Evolutionary conservation across 1,284 basidiomycete genomes (phyloP).

Genomic region (Tilletia walkeri): DNA sequence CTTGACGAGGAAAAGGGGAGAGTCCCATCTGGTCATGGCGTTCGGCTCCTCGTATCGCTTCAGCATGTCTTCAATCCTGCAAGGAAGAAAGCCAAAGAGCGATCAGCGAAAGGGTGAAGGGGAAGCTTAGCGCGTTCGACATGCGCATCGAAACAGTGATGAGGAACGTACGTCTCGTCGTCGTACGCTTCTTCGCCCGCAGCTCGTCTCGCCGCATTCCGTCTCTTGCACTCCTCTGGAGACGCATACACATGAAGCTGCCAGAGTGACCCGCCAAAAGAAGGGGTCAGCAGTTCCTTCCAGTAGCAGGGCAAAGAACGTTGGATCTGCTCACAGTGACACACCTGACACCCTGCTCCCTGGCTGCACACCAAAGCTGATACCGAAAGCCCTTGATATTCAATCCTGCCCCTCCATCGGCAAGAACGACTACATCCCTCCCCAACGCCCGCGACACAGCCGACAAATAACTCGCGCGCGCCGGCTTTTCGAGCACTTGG

Average conservation of each 20-base stretch:
- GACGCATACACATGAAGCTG: constrained; percentile 69
- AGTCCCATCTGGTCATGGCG: constrained; percentile 95
- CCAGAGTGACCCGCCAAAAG: not conserved
- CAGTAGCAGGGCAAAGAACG: constrained; percentile 26
- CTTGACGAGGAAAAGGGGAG: constrained; percentile 80
- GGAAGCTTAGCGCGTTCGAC: not conserved
- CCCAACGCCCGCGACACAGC: constrained; percentile 75
- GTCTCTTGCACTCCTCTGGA: constrained; percentile 70
- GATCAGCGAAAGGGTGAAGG: not conserved
- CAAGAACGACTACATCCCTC: constrained; percentile 74
- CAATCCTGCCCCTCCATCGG: constrained; percentile 75
- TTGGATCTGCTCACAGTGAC: constrained; percentile 69
- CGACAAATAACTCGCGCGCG: constrained; percentile 81
- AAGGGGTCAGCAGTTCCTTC: not conserved
- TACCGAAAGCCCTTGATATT: constrained; percentile 96
- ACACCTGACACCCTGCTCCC: constrained; percentile 79
- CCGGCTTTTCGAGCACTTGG: constrained; percentile 79
- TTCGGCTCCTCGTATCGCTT: constrained; percentile 91
- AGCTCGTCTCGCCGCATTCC: constrained; percentile 67
- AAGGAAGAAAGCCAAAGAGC: not conserved
- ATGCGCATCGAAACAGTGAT: not conserved
- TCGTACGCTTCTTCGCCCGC: constrained; percentile 62
- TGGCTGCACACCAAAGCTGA: constrained; percentile 92
- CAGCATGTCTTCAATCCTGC: constrained; percentile 82
- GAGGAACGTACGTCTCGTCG: constrained; percentile 68